Base-by-base conservation (phyloP, 352 stramenopile species). In the Blastocystis sp. region DNA sequence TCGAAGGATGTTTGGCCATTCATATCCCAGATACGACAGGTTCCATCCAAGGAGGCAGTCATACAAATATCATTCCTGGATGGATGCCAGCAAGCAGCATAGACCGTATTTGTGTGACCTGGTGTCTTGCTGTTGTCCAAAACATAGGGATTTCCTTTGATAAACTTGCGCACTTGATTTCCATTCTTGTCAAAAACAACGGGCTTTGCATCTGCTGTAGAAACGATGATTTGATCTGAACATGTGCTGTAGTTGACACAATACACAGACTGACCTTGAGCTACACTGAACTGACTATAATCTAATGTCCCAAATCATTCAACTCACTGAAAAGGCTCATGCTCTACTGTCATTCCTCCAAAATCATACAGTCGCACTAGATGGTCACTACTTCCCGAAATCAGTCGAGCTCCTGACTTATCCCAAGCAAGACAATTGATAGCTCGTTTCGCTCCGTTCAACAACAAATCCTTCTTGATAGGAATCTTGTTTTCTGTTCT, bases 101-200 rank as follows among this genome's bases (percentile, higher is more conserved):
- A 51, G 0, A 86, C 75, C 5, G 57, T 86, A 27, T 86, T 86
- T 80, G 57, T 71, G 42, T 86, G 75, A n/a, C 75, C 75, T 16
- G 57, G 61, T 5, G 75, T 86, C 52, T 69, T 86, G 16, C 27
- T 69, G 19, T 71, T 75, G 61, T 86, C 75, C 12, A 86, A 39
- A 16, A 86, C 57, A 37, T 86, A 86, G 14, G 75, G 75, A 69
- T 86, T 75, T 69, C 75, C 75, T 51, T 86, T 86, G 27, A 86
- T 75, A 51, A 71, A 86, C 32, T 57, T 42, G 46, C 32, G 19
- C 24, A 24, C 49, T 51, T 86, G 71, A 29, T 75, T 71, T 5
- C 57, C 57, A 29, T 86, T 75, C 42, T 75, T 71, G 27, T 86
- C 75, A 24, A 52, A 86, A 21, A 86, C 57, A 27, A 75, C 52